phyloP scores from a whole-genome alignment of 768 basidiomycete genomes.

The Butyriboletus loyo region DNA sequence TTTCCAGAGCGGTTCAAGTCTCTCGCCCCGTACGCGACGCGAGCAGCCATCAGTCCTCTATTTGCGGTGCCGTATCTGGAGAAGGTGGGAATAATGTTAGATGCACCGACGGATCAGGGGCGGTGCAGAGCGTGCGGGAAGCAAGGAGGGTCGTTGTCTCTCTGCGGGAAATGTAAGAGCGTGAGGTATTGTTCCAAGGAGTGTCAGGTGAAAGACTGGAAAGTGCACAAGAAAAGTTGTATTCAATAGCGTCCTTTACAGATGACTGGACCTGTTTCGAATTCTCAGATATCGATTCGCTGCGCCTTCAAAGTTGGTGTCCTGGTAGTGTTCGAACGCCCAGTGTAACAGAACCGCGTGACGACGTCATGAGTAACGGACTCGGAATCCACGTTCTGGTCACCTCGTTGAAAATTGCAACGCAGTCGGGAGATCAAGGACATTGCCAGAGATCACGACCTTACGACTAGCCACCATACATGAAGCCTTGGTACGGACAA shows the following conservation, averaged over 20 bases:
- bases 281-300: not conserved
- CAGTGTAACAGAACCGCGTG: too few species aligned
- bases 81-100: conserved; percentile 21
- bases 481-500: too few species aligned
- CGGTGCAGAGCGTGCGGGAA: conserved; percentile 24
- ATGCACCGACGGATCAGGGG: not conserved
- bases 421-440: not conserved
- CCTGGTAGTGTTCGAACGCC: too few species aligned
- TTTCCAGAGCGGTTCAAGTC: conserved; percentile 38
- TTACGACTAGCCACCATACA: too few species aligned
- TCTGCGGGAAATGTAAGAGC: conserved; percentile 38
- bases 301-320: too few species aligned
- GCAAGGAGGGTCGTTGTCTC: conserved; percentile 21
- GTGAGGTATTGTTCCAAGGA: conserved; percentile 41
- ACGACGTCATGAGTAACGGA: too few species aligned
- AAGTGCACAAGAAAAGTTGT: conserved; percentile 40
- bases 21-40: conserved; percentile 43
- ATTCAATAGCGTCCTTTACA: not conserved
- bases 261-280: too few species aligned
- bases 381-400: too few species aligned
- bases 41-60: conserved; percentile 51
- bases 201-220: conserved; percentile 50
- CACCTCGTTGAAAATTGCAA: not conserved
- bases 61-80: conserved; percentile 53
- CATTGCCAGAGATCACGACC: too few species aligned